phyloP scores from a whole-genome alignment of 805 yeast genomes.

The Phaffomyces thermotolerans region DNA sequence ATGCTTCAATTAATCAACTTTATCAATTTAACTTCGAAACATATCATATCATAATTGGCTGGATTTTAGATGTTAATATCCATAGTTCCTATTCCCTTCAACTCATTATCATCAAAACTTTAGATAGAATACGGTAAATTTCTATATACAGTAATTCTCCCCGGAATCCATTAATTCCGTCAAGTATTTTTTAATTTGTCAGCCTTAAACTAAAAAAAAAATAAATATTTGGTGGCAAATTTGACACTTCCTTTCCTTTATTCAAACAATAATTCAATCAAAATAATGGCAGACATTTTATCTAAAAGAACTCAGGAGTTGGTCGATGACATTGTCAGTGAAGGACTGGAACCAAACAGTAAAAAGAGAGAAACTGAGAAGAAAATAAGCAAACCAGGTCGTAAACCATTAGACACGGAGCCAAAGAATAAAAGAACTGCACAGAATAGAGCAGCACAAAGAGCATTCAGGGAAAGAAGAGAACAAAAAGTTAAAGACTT shows the following conservation, averaged over 20 bases:
- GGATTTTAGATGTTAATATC: too few relatives aligned
- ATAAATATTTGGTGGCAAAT: conserved; percentile 5
- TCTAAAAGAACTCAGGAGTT: conserved; percentile 5
- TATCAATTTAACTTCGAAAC: too few relatives aligned
- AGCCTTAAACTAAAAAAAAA: not conserved
- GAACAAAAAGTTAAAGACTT: conserved; percentile 80
- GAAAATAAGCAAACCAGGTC: conserved; percentile 54
- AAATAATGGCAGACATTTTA: conserved; percentile 6
- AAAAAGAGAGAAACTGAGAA: conserved; percentile 22
- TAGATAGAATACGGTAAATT: too few relatives aligned
- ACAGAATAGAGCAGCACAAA: conserved; percentile 96
- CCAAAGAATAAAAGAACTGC: conserved; percentile 90
- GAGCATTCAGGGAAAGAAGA: conserved; percentile 93
- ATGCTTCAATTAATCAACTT: too few relatives aligned
- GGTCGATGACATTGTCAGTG: not conserved
- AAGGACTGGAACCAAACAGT: conserved; percentile 4
- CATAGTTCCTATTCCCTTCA: too few relatives aligned
- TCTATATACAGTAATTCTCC: too few relatives aligned
- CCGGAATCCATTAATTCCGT: not conserved
- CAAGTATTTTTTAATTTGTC: not conserved
- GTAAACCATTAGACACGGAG: conserved; percentile 72
- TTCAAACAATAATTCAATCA: not conserved
- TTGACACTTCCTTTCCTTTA: not conserved
- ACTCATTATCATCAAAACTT: too few relatives aligned
- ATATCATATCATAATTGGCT: too few relatives aligned